Evolutionary conservation across 1,284 basidiomycete genomes (phyloP).

Genomic region (Jaminaea rosea): DNA sequence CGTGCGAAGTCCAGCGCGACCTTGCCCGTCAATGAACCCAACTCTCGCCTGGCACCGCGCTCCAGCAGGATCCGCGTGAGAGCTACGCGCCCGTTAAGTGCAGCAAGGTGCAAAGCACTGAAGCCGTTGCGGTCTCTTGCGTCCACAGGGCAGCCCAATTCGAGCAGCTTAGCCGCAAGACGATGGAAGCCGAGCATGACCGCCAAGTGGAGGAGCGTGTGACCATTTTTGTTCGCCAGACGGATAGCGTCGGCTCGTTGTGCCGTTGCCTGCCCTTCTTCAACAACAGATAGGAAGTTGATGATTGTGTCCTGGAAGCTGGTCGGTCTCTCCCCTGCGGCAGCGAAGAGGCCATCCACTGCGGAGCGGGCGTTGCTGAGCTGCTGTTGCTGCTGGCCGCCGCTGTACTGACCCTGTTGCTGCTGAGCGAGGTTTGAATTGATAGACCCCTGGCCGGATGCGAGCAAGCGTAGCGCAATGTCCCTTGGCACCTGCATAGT

Average conservation of each 20-base stretch:
- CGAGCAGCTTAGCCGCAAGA: slow-evolving; percentile 64
- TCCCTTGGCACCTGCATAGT: slow-evolving; percentile 85
- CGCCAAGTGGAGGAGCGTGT: slow-evolving; percentile 69
- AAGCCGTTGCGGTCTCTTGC: slow-evolving; percentile 79
- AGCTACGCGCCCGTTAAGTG: slow-evolving; percentile 58
- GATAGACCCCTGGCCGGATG: slow-evolving; percentile 17
- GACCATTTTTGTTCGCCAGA: slow-evolving; percentile 44
- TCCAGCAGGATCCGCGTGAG: slow-evolving; percentile 64
- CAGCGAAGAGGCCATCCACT: slow-evolving; percentile 21
- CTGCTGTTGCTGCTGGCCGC: neutral
- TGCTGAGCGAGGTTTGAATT: neutral
- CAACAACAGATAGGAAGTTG: slow-evolving; percentile 61
- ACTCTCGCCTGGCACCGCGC: slow-evolving; percentile 68
- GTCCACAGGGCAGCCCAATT: slow-evolving; percentile 68
- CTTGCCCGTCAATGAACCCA: slow-evolving; percentile 67
- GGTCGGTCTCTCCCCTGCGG: slow-evolving; percentile 7
- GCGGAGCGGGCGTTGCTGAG: slow-evolving; percentile 10
- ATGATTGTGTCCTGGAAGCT: slow-evolving; percentile 67
- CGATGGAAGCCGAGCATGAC: slow-evolving; percentile 68
- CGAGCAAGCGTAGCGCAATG: slow-evolving; percentile 58
- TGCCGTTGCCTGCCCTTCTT: slow-evolving; percentile 8
- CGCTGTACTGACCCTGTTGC: neutral
- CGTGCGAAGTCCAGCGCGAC: slow-evolving; percentile 68
- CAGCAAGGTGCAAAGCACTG: slow-evolving; percentile 81
- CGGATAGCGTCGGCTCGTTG: slow-evolving; percentile 47